Conservation (phyloP, 2,329 filamentous ascomycete genomes). For the Zalaria obscura region DNA sequence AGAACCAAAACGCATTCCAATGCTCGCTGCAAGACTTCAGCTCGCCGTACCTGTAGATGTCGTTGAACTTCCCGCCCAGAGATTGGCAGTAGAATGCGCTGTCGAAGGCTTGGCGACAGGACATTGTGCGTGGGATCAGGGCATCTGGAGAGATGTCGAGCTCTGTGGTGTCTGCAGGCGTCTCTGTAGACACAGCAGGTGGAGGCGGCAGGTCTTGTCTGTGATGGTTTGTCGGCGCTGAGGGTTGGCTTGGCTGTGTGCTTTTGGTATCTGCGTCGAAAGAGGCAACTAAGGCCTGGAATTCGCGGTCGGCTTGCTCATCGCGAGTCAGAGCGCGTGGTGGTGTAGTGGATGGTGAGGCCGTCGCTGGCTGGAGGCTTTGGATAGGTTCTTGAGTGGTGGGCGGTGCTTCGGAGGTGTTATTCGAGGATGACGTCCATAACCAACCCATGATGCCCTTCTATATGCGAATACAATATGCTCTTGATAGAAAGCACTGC, state of each 20-base stretch:
- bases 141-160: conserved; percentile 39
- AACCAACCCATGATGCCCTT: conserved; percentile 10
- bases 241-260: too few relatives aligned
- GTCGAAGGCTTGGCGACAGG: conserved; percentile 83
- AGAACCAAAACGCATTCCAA: conserved; percentile 95
- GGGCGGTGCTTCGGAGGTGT: conserved; percentile 1
- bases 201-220: too few relatives aligned
- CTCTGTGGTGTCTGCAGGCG: neutral
- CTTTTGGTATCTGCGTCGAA: conserved; percentile 16
- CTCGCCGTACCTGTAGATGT: conserved; percentile 74
- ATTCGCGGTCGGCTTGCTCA: conserved; percentile 40
- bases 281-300: conserved; percentile 37
- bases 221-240: too few relatives aligned
- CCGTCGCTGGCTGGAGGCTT: conserved; percentile 13
- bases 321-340: conserved; percentile 18
- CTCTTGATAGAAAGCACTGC: too few relatives aligned
- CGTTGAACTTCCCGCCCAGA: conserved; percentile 79
- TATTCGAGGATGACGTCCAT: conserved; percentile 8
- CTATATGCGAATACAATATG: too few relatives aligned
- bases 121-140: conserved; percentile 69
- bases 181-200: neutral
- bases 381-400: conserved; percentile 8
- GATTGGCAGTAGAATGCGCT: conserved; percentile 88
- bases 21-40: conserved; percentile 67
- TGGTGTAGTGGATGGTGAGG: conserved; percentile 15